Evolutionary conservation across 1,284 basidiomycete species (phyloP).

Genomic region (Sphaerobolus stellatus): DNA sequence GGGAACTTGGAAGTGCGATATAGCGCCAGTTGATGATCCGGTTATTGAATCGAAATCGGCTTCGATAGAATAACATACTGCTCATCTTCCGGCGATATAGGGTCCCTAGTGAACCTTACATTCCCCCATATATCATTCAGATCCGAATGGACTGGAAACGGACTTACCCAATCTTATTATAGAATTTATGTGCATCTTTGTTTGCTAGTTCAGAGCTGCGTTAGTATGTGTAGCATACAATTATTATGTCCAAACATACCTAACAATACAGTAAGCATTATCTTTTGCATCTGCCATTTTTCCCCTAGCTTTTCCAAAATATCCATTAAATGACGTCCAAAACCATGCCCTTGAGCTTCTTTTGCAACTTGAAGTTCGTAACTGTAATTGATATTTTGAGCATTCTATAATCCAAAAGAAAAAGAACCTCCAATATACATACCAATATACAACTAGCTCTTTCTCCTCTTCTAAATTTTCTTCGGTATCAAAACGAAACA

Average conservation of each 20-base stretch:
- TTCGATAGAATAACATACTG: constrained; percentile 48
- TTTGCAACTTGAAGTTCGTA: constrained; percentile 69
- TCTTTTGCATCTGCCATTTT: constrained; percentile 58
- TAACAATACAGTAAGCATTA: constrained; percentile 73
- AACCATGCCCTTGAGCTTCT: constrained; percentile 45
- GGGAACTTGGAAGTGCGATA: too few relatives aligned
- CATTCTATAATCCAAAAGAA: background rate
- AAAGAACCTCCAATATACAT: background rate
- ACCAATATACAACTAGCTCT: constrained; percentile 69
- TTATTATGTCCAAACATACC: constrained; percentile 35
- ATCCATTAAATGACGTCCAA: constrained; percentile 55
- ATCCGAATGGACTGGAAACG: background rate
- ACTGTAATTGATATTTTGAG: constrained; percentile 36
- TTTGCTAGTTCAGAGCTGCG: constrained; percentile 46
- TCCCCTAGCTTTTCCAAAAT: constrained; percentile 49
- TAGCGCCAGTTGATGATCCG: too few relatives aligned
- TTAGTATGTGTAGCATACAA: background rate
- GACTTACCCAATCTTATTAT: constrained; percentile 53
- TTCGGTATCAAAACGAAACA: constrained; percentile 74
- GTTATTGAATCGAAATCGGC: constrained; percentile 15
- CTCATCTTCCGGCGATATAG: constrained; percentile 46
- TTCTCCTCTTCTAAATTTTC: constrained; percentile 29
- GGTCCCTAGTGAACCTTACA: constrained; percentile 54
- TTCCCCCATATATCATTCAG: too few relatives aligned
- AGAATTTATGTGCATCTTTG: constrained; percentile 51